A percentile compares a stretch with the other conserved stretches of the same genome.
phyloP scores from a whole-genome alignment of 139 green algal species.

The Closterium sp. region DNA sequence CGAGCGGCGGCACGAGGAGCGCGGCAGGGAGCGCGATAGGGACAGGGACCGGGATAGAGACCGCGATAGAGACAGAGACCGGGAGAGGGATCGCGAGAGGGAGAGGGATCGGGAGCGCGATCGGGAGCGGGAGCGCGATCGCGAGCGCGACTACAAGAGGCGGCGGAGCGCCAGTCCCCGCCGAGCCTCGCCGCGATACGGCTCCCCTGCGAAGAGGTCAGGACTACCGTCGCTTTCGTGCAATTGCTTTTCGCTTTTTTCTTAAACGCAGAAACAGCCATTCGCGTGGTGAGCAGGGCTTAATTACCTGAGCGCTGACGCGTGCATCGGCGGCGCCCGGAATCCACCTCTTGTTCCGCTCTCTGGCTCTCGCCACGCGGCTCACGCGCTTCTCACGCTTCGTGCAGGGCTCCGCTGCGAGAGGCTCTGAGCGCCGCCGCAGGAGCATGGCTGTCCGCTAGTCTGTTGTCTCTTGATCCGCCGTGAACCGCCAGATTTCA shows the following conservation, averaged over 20 bases:
- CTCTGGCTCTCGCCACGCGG: not conserved
- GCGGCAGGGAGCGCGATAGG: slow-evolving; percentile 6
- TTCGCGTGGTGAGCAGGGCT: not conserved
- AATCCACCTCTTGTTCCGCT: not conserved
- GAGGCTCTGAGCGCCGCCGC: not conserved
- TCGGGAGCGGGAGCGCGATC: not conserved
- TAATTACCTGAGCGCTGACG: too few species aligned
- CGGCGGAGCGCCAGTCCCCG: not conserved
- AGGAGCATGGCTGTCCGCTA: not conserved
- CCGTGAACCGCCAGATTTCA: not conserved
- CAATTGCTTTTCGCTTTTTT: not conserved
- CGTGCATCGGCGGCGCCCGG: too few species aligned
- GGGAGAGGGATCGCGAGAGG: slow-evolving; percentile 5
- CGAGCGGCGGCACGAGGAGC: not conserved
- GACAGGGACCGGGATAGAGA: slow-evolving; percentile 28
- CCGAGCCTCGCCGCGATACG: not conserved
- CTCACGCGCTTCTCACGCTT: not conserved
- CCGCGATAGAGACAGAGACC: slow-evolving; percentile 3
- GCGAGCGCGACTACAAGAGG: slow-evolving; percentile 24
- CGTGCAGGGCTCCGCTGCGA: not conserved
- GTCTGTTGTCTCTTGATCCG: not conserved
- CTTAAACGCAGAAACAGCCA: not conserved
- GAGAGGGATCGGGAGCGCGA: slow-evolving; percentile 19
- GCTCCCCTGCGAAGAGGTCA: not conserved
- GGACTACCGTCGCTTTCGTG: not conserved